Evolutionary conservation across 768 basidiomycete genomes (phyloP), one percentile per base, ranked within the genome.

Genomic region (Suillus plorans): DNA sequence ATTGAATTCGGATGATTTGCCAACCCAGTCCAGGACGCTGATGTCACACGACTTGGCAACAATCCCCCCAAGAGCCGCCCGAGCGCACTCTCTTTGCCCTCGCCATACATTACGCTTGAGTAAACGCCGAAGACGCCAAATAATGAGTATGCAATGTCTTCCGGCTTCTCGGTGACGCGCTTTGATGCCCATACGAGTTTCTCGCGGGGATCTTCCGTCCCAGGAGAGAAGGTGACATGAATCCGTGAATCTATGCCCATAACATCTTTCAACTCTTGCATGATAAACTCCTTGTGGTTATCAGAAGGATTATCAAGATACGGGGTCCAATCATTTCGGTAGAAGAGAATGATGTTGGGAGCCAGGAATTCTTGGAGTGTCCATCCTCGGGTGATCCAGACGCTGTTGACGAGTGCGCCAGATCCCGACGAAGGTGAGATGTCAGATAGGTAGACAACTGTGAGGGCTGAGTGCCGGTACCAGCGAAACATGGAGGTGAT

Each of bases 241-340:
- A 16, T 14, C 25, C 25, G 49, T 9, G 14, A 25, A 50, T 50
- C 49, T 50, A 50, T 50, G 25, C 25, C 49, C 8, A 25, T 50
- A 5, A 9, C 22, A 25, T 50, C 49, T 16, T 16, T 14, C 25
- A 50, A 28, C 49, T 50, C 49, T 16, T 28, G 25, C 49, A 50
- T 50, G 25, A 50, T 28, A 50, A 9, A 25, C 49, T 28, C 25
- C 25, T 50, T 50, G 16, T 50, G 49, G 25, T 50, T 50, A 14
- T 5, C 13, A 50, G 14, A 28, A 25, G 16, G 25, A 28, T 28
- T 1, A 25, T 50, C 49, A 9, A 50, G 49, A 28, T 28, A 63
- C 16, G 73, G 47, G 3, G 65, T 68, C 73, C 73, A 74, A 7
- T 20, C 22, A 52, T 61, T 69, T 56, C 62, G 71, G 65, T 73